phyloP scores from a whole-genome alignment of 2,329 filamentous ascomycete genomes.

The Penicillium carneum region DNA sequence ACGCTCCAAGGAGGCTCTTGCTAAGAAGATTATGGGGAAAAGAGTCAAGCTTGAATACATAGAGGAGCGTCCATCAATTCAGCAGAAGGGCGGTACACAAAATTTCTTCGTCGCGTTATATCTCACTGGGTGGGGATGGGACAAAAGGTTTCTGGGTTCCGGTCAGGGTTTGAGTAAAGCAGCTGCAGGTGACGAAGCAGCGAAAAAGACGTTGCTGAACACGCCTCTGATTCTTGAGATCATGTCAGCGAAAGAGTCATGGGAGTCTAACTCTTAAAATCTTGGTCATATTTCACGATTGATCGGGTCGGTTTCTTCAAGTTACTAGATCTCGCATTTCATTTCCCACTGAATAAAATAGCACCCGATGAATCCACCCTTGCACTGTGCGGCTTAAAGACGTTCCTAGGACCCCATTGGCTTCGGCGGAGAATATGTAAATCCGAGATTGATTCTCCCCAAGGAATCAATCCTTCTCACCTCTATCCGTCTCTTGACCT shows the following conservation, averaged over 20 bases:
- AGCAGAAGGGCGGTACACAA: conserved; percentile 48
- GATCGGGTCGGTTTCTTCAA: neutral
- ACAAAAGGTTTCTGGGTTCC: conserved; percentile 54
- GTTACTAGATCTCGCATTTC: neutral
- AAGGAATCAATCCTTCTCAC: neutral
- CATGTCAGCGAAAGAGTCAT: conserved; percentile 42
- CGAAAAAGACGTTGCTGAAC: conserved; percentile 51
- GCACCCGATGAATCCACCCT: neutral
- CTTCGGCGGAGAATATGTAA: neutral
- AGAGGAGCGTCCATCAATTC: conserved; percentile 49
- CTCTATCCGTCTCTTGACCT: neutral
- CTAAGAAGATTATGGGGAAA: conserved; percentile 61
- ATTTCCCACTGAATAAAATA: neutral
- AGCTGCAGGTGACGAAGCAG: conserved; percentile 56
- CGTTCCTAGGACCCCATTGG: too few species aligned
- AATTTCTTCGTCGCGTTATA: conserved; percentile 57
- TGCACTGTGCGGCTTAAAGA: too few species aligned
- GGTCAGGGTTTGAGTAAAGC: conserved; percentile 55
- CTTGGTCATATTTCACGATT: neutral
- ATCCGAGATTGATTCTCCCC: neutral
- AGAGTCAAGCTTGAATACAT: conserved; percentile 68
- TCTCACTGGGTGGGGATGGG: conserved; percentile 58
- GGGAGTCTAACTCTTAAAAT: neutral
- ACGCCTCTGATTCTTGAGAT: conserved; percentile 51
- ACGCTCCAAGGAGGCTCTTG: conserved; percentile 62